phyloP scores from a whole-genome alignment of 2,329 filamentous ascomycete species.

The Aureobasidium sp. region DNA sequence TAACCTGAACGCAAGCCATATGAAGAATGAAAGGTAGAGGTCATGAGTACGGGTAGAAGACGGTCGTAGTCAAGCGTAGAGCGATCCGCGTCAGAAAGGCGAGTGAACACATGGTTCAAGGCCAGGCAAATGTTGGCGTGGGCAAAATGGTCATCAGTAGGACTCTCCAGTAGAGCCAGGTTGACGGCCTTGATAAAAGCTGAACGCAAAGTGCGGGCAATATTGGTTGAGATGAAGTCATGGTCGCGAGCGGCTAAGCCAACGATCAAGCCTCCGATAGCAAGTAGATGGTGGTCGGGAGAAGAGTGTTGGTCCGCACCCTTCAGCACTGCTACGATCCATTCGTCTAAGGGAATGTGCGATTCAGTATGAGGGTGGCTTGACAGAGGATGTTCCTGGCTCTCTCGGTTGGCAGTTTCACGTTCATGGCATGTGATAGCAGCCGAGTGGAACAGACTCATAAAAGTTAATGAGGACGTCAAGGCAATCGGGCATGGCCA shows the following conservation, averaged over 20 bases:
- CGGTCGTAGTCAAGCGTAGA: slow-evolving; percentile 56
- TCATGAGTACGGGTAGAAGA: slow-evolving; percentile 63
- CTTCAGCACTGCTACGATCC: slow-evolving; percentile 52
- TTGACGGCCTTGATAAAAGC: slow-evolving; percentile 71
- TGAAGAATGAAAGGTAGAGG: slow-evolving; percentile 59
- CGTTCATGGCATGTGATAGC: slow-evolving; percentile 49
- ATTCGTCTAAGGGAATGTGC: slow-evolving; percentile 42
- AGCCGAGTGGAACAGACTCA: slow-evolving; percentile 67
- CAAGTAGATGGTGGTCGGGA: slow-evolving; percentile 77
- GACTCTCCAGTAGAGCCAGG: slow-evolving; percentile 58
- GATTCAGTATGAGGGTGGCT: slow-evolving; percentile 25
- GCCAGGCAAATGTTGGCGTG: slow-evolving; percentile 56
- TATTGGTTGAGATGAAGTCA: slow-evolving; percentile 54
- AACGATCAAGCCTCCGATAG: slow-evolving; percentile 70
- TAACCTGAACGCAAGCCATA: slow-evolving; percentile 72
- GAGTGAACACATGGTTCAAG: slow-evolving; percentile 68
- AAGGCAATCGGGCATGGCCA: slow-evolving; percentile 59
- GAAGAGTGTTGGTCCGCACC: slow-evolving; percentile 56
- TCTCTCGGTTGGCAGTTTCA: slow-evolving; percentile 32
- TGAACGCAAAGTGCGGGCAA: slow-evolving; percentile 62
- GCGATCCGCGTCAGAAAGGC: slow-evolving; percentile 56
- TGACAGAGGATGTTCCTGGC: slow-evolving; percentile 17
- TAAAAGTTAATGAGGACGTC: slow-evolving; percentile 56
- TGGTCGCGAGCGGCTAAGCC: slow-evolving; percentile 63
- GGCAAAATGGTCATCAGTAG: slow-evolving; percentile 44